Evolutionary conservation across 352 stramenopile genomes (phyloP), one percentile per base, ranked within the genome.

Genomic region (Phytophthora agathidicida): DNA sequence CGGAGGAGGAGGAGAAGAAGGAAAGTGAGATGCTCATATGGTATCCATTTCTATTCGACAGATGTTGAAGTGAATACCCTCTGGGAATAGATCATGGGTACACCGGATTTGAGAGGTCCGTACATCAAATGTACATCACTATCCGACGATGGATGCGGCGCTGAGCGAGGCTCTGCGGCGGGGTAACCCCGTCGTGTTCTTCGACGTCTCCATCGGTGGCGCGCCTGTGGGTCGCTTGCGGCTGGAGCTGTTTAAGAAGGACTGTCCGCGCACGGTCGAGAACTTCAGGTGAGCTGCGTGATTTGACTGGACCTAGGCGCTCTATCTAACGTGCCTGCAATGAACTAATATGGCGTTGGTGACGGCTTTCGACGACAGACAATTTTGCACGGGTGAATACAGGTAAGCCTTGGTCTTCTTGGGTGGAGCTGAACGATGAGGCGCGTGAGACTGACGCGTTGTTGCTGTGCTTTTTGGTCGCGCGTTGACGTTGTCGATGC

Each of bases 361-460:
- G 10, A 42, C 11, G 63, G 19, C 26, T 37, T 54, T 52, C 63
- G 56, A 16, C 24, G 14, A 58, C 51, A 93, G 95, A 47, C 92
- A 98, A 72, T 97, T 99, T 35, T 99, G 96, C 75, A 99, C 96
- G n/a, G 96, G 96, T 24, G 96, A 99, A 71, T 97, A 97, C 75
- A 91, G 88, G 80, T 93, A 66, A 69, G 14, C 10, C 5, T 33
- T n/a, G n/a, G n/a, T n/a, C n/a, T n/a, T n/a, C 14, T 38, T 24
- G 13, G 20, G 19, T n/a, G 16, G 7, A 35, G 26, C 17, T 31
- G 28, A 11, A 6, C 22, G 17, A n/a, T n/a, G n/a, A n/a, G n/a
- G n/a, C n/a, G 22, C 9, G 20, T 43, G 3, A 44, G 17, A 39
- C 31, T 55, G 44, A 64, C 23, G 47, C 45, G 27, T 66, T 88